Base-by-base conservation (phyloP, 371 early-diverging fungal species). In the Parasitella parasitica region DNA sequence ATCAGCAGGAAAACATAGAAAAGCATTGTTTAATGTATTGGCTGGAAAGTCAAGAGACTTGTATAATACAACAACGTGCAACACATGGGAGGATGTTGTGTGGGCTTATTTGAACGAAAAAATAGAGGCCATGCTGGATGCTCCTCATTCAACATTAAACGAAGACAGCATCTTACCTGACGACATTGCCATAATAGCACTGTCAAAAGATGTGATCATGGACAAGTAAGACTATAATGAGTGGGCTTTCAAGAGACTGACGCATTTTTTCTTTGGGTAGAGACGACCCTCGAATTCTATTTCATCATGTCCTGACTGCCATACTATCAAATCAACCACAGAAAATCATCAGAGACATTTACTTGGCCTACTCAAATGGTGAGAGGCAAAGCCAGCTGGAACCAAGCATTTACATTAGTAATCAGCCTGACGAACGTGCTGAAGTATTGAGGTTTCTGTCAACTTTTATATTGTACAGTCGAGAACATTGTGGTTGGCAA, bases 21-120 rank as follows among this genome's bases (percentile, higher is more conserved):
- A 24, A 9, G 43, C 30, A 18, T 38, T 55, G 3, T 38, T 28
- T 27, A 26, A 28, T 30, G 27, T 32, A 15, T 32, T 62, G 36
- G 49, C 37, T 15, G 63, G 63, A 13, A 38, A 38, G 13, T n/a
- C 55, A 49, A n/a, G 12, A 0, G 49, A 62, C 1, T 41, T 59
- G 15, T 63, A 58, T 18, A 11, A 63, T 12, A 39, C 35, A 34
- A 51, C 62, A 30, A 0, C 11, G 11, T 71, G 75, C 34, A 37
- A 68, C 18, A 68, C 73, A 2, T 78, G 73, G 73, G 75, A 78
- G 53, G 73, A 73, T 53, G 57, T 75, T 1, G 41, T 78, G 12
- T 78, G 78, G 78, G 60, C 68, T 0, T 71, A 63, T 18, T 65
- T 69, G 49, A 75, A 78, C 52, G 49, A 48, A 9, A 41, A 22